A percentile compares a stretch with the other conserved stretches of the same genome.
Conservation (phyloP, 441 rosid species). For the Gossypium laxum region DNA sequence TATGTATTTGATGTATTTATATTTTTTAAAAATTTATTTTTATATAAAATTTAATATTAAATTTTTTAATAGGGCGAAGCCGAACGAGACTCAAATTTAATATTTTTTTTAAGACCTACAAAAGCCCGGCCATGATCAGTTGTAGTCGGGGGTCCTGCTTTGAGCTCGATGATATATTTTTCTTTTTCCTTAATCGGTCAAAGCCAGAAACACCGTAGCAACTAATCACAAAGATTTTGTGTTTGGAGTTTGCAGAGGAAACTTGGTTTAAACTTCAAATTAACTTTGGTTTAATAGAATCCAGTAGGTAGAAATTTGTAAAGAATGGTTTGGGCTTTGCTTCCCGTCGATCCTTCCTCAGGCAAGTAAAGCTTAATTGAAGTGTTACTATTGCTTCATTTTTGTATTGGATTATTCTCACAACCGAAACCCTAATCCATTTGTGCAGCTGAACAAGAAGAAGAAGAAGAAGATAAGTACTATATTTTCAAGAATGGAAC, state of each 20-base stretch:
- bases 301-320: neutral
- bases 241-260: neutral
- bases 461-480: constrained; percentile 52
- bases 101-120: too few relatives aligned
- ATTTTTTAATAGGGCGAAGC: too few relatives aligned
- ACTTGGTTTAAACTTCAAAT: neutral
- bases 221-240: neutral
- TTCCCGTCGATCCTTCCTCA: constrained; percentile 63
- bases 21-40: too few relatives aligned
- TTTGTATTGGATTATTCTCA: neutral
- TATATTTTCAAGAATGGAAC: constrained; percentile 55
- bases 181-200: neutral
- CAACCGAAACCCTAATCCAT: neutral
- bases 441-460: constrained; percentile 29
- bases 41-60: too few relatives aligned
- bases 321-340: constrained; percentile 75
- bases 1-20: too few relatives aligned
- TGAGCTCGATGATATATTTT: neutral
- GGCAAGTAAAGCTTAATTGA: constrained; percentile 23
- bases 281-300: neutral
- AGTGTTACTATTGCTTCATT: neutral
- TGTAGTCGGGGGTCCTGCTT: neutral
- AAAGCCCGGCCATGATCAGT: too few relatives aligned
- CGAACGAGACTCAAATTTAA: too few relatives aligned
- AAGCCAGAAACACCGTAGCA: neutral